phyloP scores from a whole-genome alignment of 225 moss, liverwort and hornwort species.

The Pseudisothecium myosuroides region DNA sequence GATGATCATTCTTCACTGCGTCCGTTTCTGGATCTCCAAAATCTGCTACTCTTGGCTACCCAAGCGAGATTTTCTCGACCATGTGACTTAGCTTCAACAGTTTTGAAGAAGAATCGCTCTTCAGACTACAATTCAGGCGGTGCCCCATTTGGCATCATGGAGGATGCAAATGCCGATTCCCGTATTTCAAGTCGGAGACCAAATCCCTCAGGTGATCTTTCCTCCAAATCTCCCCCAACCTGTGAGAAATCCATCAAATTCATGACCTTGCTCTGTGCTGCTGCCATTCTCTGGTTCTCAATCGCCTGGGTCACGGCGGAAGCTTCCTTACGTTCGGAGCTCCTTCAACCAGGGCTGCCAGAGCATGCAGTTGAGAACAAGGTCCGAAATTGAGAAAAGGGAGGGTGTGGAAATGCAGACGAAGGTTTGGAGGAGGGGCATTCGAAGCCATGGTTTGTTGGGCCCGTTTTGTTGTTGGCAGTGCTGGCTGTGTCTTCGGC shows the following conservation, averaged over 20 bases:
- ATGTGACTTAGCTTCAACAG: background rate
- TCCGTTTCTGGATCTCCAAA: background rate
- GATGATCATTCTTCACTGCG: background rate
- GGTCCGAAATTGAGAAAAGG: constrained; percentile 3
- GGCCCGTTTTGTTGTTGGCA: constrained; percentile 16
- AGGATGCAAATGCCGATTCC: background rate
- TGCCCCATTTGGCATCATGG: background rate
- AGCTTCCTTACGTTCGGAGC: background rate
- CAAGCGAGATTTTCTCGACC: background rate
- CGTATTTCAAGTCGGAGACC: background rate
- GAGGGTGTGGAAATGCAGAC: constrained; percentile 37
- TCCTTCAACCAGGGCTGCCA: background rate
- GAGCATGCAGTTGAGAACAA: background rate
- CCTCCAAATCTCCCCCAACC: background rate
- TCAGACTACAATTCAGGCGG: background rate
- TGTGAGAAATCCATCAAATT: background rate
- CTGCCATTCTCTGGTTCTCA: background rate
- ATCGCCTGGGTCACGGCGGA: background rate
- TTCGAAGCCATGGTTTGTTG: constrained; percentile 35
- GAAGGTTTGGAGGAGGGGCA: background rate
- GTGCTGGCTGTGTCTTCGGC: constrained; percentile 51
- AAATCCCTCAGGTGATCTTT: background rate
- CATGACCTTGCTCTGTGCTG: background rate
- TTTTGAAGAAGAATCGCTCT: background rate
- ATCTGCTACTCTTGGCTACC: background rate